Evolutionary conservation across 2,329 filamentous ascomycete species (phyloP), one percentile per base, ranked within the genome.

Genomic region (Akanthomyces dipterigenus): DNA sequence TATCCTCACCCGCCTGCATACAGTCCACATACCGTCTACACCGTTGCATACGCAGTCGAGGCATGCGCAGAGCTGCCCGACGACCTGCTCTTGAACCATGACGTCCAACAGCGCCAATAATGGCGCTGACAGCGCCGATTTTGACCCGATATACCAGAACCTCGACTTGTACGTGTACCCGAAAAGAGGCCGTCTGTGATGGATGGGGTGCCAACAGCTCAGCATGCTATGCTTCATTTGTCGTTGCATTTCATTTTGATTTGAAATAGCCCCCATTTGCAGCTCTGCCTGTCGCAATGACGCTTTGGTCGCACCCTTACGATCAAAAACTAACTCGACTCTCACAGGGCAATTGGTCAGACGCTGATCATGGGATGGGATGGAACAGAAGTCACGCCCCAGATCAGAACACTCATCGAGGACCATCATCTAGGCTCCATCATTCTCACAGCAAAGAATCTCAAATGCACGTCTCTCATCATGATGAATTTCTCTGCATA

Each of bases 341-440:
- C 18, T 49, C 63, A 5, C 69, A 87, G 85, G 81, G 83, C 84
- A 64, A 86, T 91, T 78, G 88, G 89, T 64, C 88, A 91, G 79
- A 83, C 88, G 78, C 81, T 91, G 73, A 88, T 90, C 73, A 90
- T 92, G 87, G 90, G 89, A 72, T 96, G 91, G 80, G 89, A 95
- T 79, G 90, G 90, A 64, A 91, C 88, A 60, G 84, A 89, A 72
- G 87, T 95, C 59, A 93, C 90, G 28, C 90, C 90, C 63, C 89
- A 93, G 74, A 92, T 95, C 71, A 86, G 85, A 66, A 87, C 85
- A 67, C 82, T 93, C 66, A 95, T 96, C 69, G 86, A 90, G 72
- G 83, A 91, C 67, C 86, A 93, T 72, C 90, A 98, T 72, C 81
- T 99, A 53, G 95, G 95, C 61, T 95, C 91, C 57, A 90, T 98